Conservation (phyloP, 139 green algal genomes). For the Tetradesmus obliquus region DNA sequence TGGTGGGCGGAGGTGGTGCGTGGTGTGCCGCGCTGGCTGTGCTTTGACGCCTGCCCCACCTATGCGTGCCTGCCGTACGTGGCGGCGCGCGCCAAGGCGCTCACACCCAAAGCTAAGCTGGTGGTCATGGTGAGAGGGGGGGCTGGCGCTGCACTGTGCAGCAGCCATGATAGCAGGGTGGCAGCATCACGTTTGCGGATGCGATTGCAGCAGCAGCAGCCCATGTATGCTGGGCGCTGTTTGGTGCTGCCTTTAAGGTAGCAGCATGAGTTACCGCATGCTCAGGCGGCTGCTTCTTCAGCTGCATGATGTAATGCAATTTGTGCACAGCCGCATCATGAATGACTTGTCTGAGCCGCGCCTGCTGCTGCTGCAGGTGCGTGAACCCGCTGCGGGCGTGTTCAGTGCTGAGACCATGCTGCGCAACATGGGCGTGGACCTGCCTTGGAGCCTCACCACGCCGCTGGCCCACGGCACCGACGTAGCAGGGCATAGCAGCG, state of each 20-base stretch:
- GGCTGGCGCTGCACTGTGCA: neutral
- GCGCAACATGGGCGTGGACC: conserved; percentile 75
- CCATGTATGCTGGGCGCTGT: too few species aligned
- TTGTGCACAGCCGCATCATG: too few species aligned
- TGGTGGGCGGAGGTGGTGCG: conserved; percentile 68
- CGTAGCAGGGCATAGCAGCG: neutral
- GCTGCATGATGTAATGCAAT: too few species aligned
- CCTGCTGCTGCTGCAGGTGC: conserved; percentile 46
- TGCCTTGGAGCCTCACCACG: conserved; percentile 65
- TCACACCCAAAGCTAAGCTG: conserved; percentile 83
- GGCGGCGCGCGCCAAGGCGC: conserved; percentile 64
- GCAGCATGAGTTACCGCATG: too few species aligned
- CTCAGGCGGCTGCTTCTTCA: too few species aligned
- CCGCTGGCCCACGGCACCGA: neutral
- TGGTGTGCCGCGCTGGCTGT: conserved; percentile 68
- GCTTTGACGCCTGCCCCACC: conserved; percentile 86
- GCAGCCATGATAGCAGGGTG: neutral
- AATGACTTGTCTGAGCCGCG: neutral
- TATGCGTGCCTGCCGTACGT: conserved; percentile 76
- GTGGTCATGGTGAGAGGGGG: conserved; percentile 76
- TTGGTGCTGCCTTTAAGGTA: too few species aligned
- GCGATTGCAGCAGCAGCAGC: neutral
- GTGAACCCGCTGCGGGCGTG: conserved; percentile 67
- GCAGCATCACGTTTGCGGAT: too few species aligned
- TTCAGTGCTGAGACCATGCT: conserved; percentile 72